Conservation (phyloP, 805 yeast species). For the Kodamaea kakaduensis region DNA sequence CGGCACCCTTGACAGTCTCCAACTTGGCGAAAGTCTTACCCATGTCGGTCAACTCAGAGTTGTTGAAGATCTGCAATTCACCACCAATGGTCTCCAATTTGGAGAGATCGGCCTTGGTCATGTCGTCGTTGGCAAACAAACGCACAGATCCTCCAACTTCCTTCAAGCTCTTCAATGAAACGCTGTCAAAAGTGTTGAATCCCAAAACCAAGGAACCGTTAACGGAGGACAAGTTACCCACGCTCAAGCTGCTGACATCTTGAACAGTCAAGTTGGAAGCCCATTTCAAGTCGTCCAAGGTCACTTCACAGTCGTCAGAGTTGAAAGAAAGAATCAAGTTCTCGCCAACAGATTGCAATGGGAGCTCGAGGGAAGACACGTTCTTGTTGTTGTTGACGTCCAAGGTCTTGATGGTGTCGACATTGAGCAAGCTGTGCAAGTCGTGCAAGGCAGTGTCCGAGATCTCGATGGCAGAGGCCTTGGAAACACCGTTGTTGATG, state of each 20-base stretch:
- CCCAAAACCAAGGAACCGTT: conserved; percentile 39
- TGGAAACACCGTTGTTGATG: conserved; percentile 34
- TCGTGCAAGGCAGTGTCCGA: conserved; percentile 41
- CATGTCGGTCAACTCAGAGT: conserved; percentile 34
- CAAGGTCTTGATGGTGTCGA: conserved; percentile 30
- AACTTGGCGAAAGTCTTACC: conserved; percentile 26
- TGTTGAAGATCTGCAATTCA: conserved; percentile 39
- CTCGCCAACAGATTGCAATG: conserved; percentile 31
- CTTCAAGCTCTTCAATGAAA: conserved; percentile 28
- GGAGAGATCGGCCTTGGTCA: conserved; percentile 26
- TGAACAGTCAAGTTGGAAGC: conserved; percentile 44
- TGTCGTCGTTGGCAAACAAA: conserved; percentile 40
- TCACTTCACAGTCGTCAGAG: conserved; percentile 32
- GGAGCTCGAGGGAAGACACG: conserved; percentile 32
- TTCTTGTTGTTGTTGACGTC: conserved; percentile 43
- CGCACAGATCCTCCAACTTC: conserved; percentile 38
- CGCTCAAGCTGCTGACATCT: conserved; percentile 32
- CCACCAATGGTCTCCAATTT: conserved; percentile 37
- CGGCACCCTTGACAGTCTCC: conserved; percentile 38
- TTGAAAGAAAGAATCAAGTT: conserved; percentile 39
- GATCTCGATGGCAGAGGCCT: conserved; percentile 30
- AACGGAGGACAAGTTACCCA: conserved; percentile 31
- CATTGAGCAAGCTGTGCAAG: conserved; percentile 30
- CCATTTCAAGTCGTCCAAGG: conserved; percentile 34
- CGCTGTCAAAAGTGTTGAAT: conserved; percentile 35